Base-by-base conservation (phyloP, 345 rosid species). In the Raphanus sativus region DNA sequence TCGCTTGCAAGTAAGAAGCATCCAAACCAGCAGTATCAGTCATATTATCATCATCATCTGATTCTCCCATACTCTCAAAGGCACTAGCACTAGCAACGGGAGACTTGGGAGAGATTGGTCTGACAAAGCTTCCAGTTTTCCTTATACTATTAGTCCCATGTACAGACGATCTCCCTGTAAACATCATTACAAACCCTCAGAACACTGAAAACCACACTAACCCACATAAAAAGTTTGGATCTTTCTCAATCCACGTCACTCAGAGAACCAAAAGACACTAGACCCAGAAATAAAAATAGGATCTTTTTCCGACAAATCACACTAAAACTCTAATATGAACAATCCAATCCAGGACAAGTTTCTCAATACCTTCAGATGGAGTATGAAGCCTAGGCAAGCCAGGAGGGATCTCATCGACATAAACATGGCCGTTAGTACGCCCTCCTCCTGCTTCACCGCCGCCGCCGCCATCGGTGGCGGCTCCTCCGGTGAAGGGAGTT, bases 21-120 rank as follows among this genome's bases (percentile, higher is more conserved):
- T 96, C 97, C 65, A 88, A 73, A 84, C 84, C 87, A 58, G 87
- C 65, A 77, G 56, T 83, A 60, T 90, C 91, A 13, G 87, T 86
- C 87, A 90, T 64, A 75, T 83, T 84, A 81, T 92, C 96, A 80
- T 93, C 99, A 72, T 91, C 99, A 83, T 96, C 99, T 1, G 98
- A 93, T 62, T 89, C 99, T 81, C 85, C 99, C 68, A 89, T 65
- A 69, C 94, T 92, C 86, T 91, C 98, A 78, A 93, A 90, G 59
- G 97, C 96, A 85, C 99, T 91, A 45, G 89, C 96, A 86, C 96
- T 89, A 30, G 93, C 92, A 82, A 81, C 94, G 62, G 99, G 99
- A 25, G 99, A 96, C 83, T 91, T 93, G 0, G 99, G 99, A 69
- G 98, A 89, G 52, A 88, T 88, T 75, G 95, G 89, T 79, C 93